Evolutionary conservation across 176 grass and related monocot genomes (phyloP).

Genomic region (Cenchrus fungigraminus): DNA sequence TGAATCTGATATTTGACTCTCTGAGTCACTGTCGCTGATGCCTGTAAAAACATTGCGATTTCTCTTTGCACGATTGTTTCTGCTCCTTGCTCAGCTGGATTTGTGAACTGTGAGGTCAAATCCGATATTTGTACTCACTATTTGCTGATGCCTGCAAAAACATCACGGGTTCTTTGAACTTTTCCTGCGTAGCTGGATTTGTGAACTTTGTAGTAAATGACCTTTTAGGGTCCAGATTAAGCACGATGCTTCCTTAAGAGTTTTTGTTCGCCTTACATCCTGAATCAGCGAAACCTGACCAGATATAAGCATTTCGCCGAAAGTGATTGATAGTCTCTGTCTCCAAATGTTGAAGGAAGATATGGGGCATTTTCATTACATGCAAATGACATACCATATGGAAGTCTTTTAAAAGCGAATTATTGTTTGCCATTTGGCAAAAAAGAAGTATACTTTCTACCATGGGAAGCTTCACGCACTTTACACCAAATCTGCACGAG

Average conservation of each 20-base stretch:
- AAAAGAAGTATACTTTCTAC: neutral
- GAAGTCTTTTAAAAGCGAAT: neutral
- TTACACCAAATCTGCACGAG: constrained; percentile 51
- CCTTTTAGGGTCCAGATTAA: neutral
- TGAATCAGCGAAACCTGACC: constrained; percentile 25
- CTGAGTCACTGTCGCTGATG: constrained; percentile 12
- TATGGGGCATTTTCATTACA: neutral
- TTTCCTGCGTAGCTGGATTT: constrained; percentile 17
- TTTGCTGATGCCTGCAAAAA: constrained; percentile 25
- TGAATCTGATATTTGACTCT: constrained; percentile 17
- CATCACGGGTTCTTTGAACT: constrained; percentile 1
- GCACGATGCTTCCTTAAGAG: neutral
- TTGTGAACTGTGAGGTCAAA: neutral
- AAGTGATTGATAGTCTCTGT: neutral
- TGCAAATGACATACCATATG: neutral
- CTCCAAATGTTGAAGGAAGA: neutral
- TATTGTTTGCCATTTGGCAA: constrained; percentile 20
- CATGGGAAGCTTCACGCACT: constrained; percentile 1
- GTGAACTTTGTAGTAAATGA: neutral
- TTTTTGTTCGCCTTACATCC: constrained; percentile 23
- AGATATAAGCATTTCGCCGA: neutral
- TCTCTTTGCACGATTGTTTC: constrained; percentile 17
- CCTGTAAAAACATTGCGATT: neutral
- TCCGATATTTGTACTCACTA: constrained; percentile 3
- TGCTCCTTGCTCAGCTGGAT: constrained; percentile 28